phyloP scores from a whole-genome alignment of 2,329 filamentous ascomycete species.

The Alternaria sp. region DNA sequence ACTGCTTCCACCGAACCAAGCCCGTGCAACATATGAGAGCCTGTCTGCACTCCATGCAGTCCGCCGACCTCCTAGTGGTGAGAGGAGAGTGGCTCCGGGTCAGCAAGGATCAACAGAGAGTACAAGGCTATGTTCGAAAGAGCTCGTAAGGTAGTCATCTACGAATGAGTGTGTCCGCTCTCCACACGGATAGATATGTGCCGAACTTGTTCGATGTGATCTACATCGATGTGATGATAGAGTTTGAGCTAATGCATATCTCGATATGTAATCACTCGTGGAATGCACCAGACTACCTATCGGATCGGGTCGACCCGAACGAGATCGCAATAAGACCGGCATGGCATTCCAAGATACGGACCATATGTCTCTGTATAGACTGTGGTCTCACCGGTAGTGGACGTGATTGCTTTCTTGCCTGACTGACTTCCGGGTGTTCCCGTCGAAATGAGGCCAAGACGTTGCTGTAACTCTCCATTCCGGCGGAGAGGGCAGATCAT shows the following conservation, averaged over 20 bases:
- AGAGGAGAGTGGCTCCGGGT: no score
- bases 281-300: background rate
- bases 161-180: no score
- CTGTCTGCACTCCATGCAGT: no score
- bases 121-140: no score
- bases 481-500: conserved; percentile 17
- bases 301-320: background rate
- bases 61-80: no score
- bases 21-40: no score
- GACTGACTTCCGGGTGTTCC: background rate
- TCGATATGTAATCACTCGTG: background rate
- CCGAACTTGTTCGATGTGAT: background rate
- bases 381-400: background rate
- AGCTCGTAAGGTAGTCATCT: no score
- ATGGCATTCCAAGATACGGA: background rate
- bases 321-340: background rate
- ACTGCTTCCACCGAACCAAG: no score
- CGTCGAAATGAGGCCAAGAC: conserved; percentile 1
- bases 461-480: background rate
- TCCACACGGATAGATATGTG: background rate
- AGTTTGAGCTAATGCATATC: background rate
- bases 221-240: background rate
- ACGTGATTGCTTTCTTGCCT: background rate
- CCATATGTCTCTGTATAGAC: background rate
- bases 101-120: no score